Evolutionary conservation across 306 rosid species (phyloP).

Genomic region (Sicyos edulis): DNA sequence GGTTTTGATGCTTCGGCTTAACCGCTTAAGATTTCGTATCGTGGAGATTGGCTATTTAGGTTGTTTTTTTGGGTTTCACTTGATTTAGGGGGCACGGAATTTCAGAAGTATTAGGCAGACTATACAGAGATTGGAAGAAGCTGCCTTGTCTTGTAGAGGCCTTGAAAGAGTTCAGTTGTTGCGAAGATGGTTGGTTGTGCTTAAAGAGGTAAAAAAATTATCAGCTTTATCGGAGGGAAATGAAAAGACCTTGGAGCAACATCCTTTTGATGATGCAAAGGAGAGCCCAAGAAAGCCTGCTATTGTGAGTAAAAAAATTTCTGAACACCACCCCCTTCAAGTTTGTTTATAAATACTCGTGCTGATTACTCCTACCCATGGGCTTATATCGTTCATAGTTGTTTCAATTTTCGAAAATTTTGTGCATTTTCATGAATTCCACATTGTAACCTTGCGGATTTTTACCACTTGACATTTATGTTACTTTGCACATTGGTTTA

Average conservation of each 20-base stretch:
- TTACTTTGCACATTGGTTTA: neutral
- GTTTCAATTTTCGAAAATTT: neutral
- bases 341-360: neutral
- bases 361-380: neutral
- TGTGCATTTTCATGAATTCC: slow-evolving; percentile 20
- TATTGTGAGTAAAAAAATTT: slow-evolving; percentile 36
- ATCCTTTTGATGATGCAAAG: slow-evolving; percentile 48
- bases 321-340: neutral
- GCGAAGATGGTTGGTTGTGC: slow-evolving; percentile 79
- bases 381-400: neutral
- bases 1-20: neutral
- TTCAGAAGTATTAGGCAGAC: slow-evolving; percentile 61
- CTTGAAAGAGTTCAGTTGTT: slow-evolving; percentile 67
- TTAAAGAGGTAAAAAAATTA: slow-evolving; percentile 59
- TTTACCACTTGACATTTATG: neutral
- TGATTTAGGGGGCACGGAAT: slow-evolving; percentile 55
- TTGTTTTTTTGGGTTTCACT: neutral
- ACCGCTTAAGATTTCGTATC: no score
- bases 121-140: slow-evolving; percentile 75
- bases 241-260: slow-evolving; percentile 49
- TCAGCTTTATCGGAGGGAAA: slow-evolving; percentile 44
- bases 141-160: slow-evolving; percentile 69
- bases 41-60: neutral
- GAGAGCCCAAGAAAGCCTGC: slow-evolving; percentile 63
- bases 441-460: slow-evolving; percentile 13